These are phyloP conservation scores for Yamadazyma membranifaciens DNA, from an alignment of 1,139 yeast species.

Conservation along the genomic window DNA sequence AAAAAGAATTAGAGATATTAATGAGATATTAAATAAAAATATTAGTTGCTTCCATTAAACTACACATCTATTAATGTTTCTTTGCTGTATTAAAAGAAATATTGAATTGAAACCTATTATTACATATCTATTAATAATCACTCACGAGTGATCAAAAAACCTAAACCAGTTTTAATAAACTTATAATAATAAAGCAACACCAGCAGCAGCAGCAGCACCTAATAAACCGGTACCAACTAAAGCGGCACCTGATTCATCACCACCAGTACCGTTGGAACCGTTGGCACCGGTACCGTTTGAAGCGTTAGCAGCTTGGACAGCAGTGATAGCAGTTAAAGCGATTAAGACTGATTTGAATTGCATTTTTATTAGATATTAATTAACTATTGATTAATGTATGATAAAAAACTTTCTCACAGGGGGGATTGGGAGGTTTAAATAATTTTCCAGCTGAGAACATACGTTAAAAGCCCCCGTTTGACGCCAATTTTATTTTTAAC, in stretches of 20 bases:
- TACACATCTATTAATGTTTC: constrained; percentile 4
- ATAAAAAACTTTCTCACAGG: constrained; percentile 3
- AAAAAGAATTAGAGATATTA: neutral
- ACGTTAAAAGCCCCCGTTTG: too few species aligned
- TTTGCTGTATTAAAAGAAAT: neutral
- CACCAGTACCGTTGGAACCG: constrained; percentile 24
- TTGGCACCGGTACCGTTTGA: constrained; percentile 9
- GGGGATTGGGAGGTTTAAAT: neutral
- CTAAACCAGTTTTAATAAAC: constrained; percentile 12
- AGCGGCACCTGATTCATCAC: constrained; percentile 22
- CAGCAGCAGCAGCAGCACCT: constrained; percentile 46
- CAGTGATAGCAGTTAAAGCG: constrained; percentile 46
- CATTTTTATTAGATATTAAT: constrained; percentile 25
- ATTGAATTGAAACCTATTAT: neutral
- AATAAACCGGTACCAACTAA: constrained; percentile 33
- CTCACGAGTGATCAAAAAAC: neutral
- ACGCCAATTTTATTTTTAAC: too few species aligned
- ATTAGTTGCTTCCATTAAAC: constrained; percentile 4
- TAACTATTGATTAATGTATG: constrained; percentile 1
- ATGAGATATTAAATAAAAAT: neutral
- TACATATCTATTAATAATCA: neutral
- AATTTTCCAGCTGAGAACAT: neutral
- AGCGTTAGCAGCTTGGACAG: constrained; percentile 44
- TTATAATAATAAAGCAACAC: constrained; percentile 45
- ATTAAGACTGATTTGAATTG: constrained; percentile 46